Percentiles rank a stretch among this genome's conserved stretches.
These are phyloP conservation scores for Leonotis leonurus DNA, from an alignment of 257 asterid genomes.

Conservation along the genomic window DNA sequence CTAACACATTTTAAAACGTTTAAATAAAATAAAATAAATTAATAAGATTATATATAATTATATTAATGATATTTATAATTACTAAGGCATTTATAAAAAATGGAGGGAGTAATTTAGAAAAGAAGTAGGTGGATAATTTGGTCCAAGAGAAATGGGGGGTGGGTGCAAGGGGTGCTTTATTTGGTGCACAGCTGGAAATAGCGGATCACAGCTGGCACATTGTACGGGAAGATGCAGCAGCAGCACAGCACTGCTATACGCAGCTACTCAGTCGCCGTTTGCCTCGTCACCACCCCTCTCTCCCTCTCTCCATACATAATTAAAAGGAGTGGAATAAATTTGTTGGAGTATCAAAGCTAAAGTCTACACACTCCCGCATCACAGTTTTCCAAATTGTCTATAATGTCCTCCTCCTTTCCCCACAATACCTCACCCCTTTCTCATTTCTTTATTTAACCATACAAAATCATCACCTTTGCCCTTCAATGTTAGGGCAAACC, in stretches of 20 bases:
- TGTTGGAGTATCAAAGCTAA: conserved; percentile 15
- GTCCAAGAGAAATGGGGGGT: neutral
- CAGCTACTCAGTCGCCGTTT: conserved; percentile 42
- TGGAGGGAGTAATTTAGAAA: too few relatives aligned
- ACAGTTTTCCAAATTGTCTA: conserved; percentile 18
- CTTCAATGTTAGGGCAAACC: too few relatives aligned
- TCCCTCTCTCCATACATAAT: neutral
- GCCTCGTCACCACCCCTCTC: neutral
- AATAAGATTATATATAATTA: too few relatives aligned
- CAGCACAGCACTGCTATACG: conserved; percentile 3
- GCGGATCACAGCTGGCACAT: conserved; percentile 58
- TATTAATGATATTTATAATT: too few relatives aligned
- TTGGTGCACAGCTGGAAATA: conserved; percentile 56
- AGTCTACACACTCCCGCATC: conserved; percentile 1
- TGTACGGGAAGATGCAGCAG: conserved; percentile 23
- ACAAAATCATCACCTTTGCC: too few relatives aligned
- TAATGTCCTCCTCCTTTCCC: conserved; percentile 11
- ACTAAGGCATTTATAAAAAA: too few relatives aligned
- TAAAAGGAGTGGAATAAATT: conserved; percentile 7
- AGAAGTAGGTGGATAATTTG: too few relatives aligned
- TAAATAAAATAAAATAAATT: too few relatives aligned
- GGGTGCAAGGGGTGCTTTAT: conserved; percentile 23
- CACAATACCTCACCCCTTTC: too few relatives aligned
- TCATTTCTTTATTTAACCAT: too few relatives aligned
- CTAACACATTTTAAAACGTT: too few relatives aligned